Conservation (phyloP, 1,284 basidiomycete species). For the Apiotrichum siamense region DNA sequence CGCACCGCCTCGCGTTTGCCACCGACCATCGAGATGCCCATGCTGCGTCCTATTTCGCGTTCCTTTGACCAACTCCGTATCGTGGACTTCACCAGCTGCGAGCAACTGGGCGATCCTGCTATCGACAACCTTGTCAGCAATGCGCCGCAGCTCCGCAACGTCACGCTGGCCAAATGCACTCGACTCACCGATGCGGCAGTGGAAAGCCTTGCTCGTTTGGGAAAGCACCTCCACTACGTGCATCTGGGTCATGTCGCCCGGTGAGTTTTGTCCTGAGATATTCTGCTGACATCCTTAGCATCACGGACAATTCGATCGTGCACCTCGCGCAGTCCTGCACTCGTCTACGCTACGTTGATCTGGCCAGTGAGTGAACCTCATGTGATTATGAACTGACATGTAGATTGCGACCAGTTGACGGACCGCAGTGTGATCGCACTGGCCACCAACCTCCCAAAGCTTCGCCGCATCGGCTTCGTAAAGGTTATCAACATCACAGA, state of each 20-base stretch:
- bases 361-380: slow-evolving; percentile 67
- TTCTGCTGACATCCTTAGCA: slow-evolving; percentile 49
- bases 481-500: slow-evolving; percentile 89
- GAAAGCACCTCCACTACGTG: slow-evolving; percentile 88
- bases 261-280: slow-evolving; percentile 36
- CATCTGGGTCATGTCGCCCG: slow-evolving; percentile 83
- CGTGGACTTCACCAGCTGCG: slow-evolving; percentile 83
- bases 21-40: not conserved
- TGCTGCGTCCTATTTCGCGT: slow-evolving; percentile 21
- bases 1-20: not conserved
- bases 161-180: slow-evolving; percentile 87
- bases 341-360: slow-evolving; percentile 90
- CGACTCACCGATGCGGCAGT: slow-evolving; percentile 79
- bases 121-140: slow-evolving; percentile 83
- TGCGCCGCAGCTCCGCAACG: slow-evolving; percentile 82
- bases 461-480: slow-evolving; percentile 91
- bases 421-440: slow-evolving; percentile 93
- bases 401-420: slow-evolving; percentile 80
- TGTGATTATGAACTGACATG: slow-evolving; percentile 4
- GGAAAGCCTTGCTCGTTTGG: slow-evolving; percentile 77
- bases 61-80: slow-evolving; percentile 74
- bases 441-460: slow-evolving; percentile 71
- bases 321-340: slow-evolving; percentile 81
- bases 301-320: slow-evolving; percentile 85
- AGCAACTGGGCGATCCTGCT: slow-evolving; percentile 75